Conservation (phyloP, 352 stramenopile genomes). For the Nannochloropsis limnetica region DNA sequence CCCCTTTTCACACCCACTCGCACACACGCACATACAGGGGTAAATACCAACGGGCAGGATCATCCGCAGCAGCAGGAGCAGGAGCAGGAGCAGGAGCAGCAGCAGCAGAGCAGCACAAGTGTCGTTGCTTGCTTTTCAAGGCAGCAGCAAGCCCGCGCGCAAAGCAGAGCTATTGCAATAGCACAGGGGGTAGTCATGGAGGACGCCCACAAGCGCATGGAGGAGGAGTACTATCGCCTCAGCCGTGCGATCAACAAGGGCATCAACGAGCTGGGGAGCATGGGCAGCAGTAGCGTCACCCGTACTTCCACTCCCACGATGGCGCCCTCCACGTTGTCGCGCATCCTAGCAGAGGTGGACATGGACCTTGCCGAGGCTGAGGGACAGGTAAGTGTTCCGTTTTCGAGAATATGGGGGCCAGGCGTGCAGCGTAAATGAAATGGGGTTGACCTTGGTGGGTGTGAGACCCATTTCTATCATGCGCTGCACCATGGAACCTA, state of each 20-base stretch:
- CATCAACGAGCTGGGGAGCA: background rate
- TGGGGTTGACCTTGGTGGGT: background rate
- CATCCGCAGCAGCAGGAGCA: background rate
- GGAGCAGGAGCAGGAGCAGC: background rate
- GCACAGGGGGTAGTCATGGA: background rate
- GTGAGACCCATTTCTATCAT: background rate
- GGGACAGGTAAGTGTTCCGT: background rate
- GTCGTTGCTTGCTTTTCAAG: too few relatives aligned
- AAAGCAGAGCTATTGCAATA: background rate
- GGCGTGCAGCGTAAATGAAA: background rate
- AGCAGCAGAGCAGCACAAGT: background rate
- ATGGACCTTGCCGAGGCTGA: conserved; percentile 26
- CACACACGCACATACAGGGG: background rate
- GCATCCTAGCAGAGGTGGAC: conserved; percentile 13
- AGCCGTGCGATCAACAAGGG: conserved; percentile 17
- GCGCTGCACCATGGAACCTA: background rate
- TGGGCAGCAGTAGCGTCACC: background rate
- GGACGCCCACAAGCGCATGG: background rate
- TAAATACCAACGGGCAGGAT: background rate
- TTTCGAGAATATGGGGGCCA: background rate
- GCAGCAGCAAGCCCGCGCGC: too few relatives aligned
- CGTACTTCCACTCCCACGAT: background rate
- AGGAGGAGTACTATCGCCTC: conserved; percentile 32
- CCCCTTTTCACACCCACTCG: too few relatives aligned
- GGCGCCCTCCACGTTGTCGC: background rate